phyloP scores from a whole-genome alignment of 768 basidiomycete genomes.

The Vararia minispora region DNA sequence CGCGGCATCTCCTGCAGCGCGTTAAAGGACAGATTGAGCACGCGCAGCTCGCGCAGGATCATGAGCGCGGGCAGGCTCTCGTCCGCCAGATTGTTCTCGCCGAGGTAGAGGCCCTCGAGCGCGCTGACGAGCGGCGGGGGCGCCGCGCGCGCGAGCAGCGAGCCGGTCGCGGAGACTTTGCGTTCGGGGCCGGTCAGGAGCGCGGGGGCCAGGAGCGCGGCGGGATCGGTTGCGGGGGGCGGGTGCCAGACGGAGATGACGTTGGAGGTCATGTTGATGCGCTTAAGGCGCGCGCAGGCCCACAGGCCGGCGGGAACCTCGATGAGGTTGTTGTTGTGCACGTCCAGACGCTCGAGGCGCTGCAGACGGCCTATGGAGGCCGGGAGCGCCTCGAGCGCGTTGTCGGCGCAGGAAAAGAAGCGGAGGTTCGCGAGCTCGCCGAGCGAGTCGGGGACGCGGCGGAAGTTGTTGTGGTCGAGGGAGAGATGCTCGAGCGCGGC shows the following conservation, averaged over 20 bases:
- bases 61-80: constrained; percentile 67
- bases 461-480: constrained; percentile 82
- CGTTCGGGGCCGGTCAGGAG: constrained; percentile 22
- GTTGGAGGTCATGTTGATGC: constrained; percentile 86
- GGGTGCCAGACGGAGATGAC: constrained; percentile 63
- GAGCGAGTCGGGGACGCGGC: constrained; percentile 72
- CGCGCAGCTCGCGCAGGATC: constrained; percentile 62
- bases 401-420: constrained; percentile 81
- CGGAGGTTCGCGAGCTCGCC: constrained; percentile 63
- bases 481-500: constrained; percentile 58
- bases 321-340: constrained; percentile 82
- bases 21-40: constrained; percentile 92
- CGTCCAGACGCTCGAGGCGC: constrained; percentile 67
- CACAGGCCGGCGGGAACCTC: constrained; percentile 71
- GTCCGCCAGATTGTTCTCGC: constrained; percentile 81
- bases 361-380: constrained; percentile 63
- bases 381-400: constrained; percentile 71
- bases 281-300: constrained; percentile 63
- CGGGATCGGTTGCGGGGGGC: constrained; percentile 31
- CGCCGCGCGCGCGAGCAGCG: constrained; percentile 15
- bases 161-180: constrained; percentile 30
- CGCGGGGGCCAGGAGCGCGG: background rate
- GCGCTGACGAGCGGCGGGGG: constrained; percentile 56
- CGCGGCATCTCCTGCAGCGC: constrained; percentile 82
- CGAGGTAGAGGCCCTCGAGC: constrained; percentile 72